Percentiles rank a stretch among this genome's conserved stretches.
Conservation (phyloP, 2,329 filamentous ascomycete genomes). For the Aspergillus sp. region DNA sequence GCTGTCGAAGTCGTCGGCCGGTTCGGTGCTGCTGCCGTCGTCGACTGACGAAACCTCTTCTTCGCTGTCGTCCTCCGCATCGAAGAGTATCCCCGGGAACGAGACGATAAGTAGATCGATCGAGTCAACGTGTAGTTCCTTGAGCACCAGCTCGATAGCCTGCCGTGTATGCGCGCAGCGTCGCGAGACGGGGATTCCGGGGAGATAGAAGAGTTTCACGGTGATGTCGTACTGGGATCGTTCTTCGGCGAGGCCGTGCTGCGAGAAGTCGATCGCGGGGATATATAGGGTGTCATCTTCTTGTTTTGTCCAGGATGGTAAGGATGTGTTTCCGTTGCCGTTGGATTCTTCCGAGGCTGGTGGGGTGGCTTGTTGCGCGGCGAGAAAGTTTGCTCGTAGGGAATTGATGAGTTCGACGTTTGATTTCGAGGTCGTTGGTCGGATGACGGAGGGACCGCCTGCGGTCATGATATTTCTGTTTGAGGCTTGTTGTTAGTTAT, state of each 20-base stretch:
- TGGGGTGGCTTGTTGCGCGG: conserved; percentile 66
- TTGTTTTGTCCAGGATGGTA: conserved; percentile 68
- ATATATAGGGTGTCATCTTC: conserved; percentile 70
- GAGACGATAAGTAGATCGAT: conserved; percentile 91
- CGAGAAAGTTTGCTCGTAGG: conserved; percentile 79
- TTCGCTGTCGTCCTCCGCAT: conserved; percentile 83
- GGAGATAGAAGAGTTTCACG: conserved; percentile 91
- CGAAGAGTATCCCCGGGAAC: conserved; percentile 91
- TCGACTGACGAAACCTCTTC: conserved; percentile 60
- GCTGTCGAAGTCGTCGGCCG: conserved; percentile 59
- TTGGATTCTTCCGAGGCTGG: conserved; percentile 15
- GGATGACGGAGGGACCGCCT: conserved; percentile 80
- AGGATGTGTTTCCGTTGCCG: conserved; percentile 21
- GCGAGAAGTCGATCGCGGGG: conserved; percentile 74
- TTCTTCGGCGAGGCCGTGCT: conserved; percentile 77
- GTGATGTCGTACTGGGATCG: conserved; percentile 88
- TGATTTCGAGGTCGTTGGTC: conserved; percentile 76
- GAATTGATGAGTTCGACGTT: conserved; percentile 92
- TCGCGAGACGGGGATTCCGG: conserved; percentile 66
- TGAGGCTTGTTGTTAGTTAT: conserved; percentile 14
- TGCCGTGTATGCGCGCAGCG: conserved; percentile 74
- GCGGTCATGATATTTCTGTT: conserved; percentile 80
- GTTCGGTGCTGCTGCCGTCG: conserved; percentile 40
- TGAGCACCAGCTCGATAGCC: conserved; percentile 78
- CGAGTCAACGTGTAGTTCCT: conserved; percentile 73